Conservation (phyloP, 2,329 filamentous ascomycete genomes). For the Aspergillus sp. region DNA sequence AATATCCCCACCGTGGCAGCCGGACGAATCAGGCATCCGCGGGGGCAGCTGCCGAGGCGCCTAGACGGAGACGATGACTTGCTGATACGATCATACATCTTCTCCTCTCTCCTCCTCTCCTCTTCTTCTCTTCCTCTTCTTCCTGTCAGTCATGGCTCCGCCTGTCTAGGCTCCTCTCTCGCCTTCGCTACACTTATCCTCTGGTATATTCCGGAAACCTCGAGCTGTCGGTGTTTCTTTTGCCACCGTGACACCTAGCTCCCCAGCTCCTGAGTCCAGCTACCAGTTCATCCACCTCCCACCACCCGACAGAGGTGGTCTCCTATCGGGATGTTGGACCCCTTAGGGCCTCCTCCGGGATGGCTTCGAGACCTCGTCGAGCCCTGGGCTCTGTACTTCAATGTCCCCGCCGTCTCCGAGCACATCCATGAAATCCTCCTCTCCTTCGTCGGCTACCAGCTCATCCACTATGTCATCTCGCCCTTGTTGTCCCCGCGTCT, state of each 20-base stretch:
- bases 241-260: background rate
- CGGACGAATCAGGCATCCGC: constrained; percentile 16
- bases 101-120: constrained; percentile 8
- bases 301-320: background rate
- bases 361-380: constrained; percentile 48
- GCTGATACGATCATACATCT: constrained; percentile 1
- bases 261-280: constrained; percentile 3
- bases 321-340: constrained; percentile 41
- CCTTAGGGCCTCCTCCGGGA: constrained; percentile 47
- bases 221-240: background rate
- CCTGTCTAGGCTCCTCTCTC: background rate
- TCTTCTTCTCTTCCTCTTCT: constrained; percentile 9
- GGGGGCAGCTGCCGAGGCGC: constrained; percentile 13
- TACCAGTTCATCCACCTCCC: background rate
- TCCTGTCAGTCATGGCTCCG: background rate
- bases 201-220: background rate
- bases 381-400: constrained; percentile 51
- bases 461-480: constrained; percentile 53
- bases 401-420: constrained; percentile 54
- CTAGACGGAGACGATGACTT: constrained; percentile 1
- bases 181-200: background rate
- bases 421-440: constrained; percentile 62
- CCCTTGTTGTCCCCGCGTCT: constrained; percentile 53
- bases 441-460: constrained; percentile 56
- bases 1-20: constrained; percentile 8